phyloP scores from a whole-genome alignment of 345 rosid genomes.

The Microcos paniculata region DNA sequence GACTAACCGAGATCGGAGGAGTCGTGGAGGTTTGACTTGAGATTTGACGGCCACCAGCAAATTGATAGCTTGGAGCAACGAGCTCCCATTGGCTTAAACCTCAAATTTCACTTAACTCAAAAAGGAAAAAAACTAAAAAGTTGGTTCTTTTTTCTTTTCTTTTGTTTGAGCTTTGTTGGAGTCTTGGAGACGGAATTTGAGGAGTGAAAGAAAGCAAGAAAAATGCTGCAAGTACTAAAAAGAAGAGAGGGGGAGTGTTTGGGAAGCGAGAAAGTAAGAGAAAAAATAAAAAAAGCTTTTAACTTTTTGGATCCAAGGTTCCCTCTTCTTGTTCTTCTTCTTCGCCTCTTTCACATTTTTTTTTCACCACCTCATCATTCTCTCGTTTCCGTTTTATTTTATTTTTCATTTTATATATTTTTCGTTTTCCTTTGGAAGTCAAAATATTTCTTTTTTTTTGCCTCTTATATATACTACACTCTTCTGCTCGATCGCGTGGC shows the following conservation, averaged over 20 bases:
- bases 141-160: not conserved
- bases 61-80: constrained; percentile 87
- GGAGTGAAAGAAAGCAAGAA: constrained; percentile 29
- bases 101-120: not conserved
- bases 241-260: constrained; percentile 29
- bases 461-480: not conserved
- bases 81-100: constrained; percentile 64
- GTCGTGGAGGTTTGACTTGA: constrained; percentile 56
- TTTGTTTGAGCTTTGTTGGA: constrained; percentile 25
- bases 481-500: not conserved
- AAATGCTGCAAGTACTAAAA: constrained; percentile 27
- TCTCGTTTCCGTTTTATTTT: not conserved
- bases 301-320: constrained; percentile 30
- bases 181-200: not conserved
- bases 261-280: constrained; percentile 39
- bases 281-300: constrained; percentile 13
- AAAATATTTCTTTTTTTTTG: not conserved
- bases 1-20: constrained; percentile 74
- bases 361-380: not conserved
- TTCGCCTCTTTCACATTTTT: not conserved
- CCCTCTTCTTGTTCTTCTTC: not conserved
- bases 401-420: not conserved
- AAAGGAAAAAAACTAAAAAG: not conserved
- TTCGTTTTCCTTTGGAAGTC: too few species aligned
- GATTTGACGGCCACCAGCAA: constrained; percentile 84